Evolutionary conservation across 176 grass and related monocot genomes (phyloP).

Genomic region (Hsuehochloa calcarea): DNA sequence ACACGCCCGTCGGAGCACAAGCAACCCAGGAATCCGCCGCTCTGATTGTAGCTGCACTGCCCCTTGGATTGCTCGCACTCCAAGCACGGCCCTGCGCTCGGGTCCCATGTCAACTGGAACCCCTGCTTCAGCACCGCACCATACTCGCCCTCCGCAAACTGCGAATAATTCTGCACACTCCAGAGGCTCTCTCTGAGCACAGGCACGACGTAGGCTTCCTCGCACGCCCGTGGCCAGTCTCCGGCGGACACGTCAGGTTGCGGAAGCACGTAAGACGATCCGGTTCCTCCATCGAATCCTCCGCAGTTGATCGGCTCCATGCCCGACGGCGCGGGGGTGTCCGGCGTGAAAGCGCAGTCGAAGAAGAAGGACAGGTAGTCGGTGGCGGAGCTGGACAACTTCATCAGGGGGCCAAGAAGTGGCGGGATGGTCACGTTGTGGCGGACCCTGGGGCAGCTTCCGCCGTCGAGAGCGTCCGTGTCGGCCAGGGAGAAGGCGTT

Average conservation of each 20-base stretch:
- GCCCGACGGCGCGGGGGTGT: fast-evolving
- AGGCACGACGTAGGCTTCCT: neutral
- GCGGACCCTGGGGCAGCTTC: conserved; percentile 25
- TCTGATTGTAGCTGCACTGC: conserved; percentile 39
- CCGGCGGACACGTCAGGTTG: neutral
- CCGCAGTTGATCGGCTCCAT: neutral
- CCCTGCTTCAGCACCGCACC: conserved; percentile 19
- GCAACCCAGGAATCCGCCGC: conserved; percentile 30
- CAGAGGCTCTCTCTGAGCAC: neutral
- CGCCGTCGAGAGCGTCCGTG: neutral
- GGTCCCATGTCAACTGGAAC: conserved; percentile 53
- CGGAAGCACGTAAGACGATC: neutral
- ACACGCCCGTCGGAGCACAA: conserved; percentile 44
- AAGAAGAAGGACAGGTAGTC: conserved; percentile 40
- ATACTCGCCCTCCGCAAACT: neutral
- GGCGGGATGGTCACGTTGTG: conserved; percentile 30
- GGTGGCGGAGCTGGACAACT: neutral
- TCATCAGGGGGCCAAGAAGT: too few relatives aligned
- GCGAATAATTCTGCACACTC: fast-evolving
- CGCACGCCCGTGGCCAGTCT: neutral
- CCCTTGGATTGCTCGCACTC: neutral
- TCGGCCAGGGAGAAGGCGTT: conserved; percentile 31
- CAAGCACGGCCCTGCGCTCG: neutral
- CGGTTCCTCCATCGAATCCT: neutral
- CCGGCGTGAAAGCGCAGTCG: neutral